These are phyloP conservation scores for Penicillium sp. DNA, from an alignment of 2,329 filamentous ascomycete species.

Conservation along the genomic window DNA sequence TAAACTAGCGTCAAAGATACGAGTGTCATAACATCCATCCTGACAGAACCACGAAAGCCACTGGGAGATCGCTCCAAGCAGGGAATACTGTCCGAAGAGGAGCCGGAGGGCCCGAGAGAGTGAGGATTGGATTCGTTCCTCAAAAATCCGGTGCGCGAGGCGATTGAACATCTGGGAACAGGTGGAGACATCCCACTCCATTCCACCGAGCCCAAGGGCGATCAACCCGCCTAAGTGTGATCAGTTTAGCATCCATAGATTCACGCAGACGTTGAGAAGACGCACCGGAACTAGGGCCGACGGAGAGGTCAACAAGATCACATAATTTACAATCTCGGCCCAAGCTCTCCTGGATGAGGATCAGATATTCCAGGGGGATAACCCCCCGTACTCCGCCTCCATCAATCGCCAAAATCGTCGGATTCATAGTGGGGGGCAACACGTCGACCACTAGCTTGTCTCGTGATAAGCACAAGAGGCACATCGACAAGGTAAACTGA, in stretches of 20 bases:
- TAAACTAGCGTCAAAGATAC: constrained; percentile 25
- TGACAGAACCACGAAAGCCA: constrained; percentile 25
- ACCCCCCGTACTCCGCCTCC: constrained; percentile 30
- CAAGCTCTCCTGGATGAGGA: constrained; percentile 25
- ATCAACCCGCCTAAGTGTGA: constrained; percentile 28
- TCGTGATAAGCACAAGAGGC: constrained; percentile 23
- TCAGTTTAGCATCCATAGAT: no score
- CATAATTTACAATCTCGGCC: constrained; percentile 9
- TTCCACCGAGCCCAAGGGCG: constrained; percentile 21
- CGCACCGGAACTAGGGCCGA: constrained; percentile 25
- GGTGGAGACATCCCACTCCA: constrained; percentile 20
- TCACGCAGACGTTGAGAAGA: no score
- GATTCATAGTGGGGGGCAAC: constrained; percentile 31
- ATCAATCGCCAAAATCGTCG: constrained; percentile 33
- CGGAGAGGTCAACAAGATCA: constrained; percentile 19
- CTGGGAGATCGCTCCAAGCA: constrained; percentile 8
- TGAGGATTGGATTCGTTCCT: constrained; percentile 17
- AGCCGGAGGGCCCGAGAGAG: constrained; percentile 12
- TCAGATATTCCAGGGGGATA: constrained; percentile 24
- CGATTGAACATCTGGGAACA: constrained; percentile 22
- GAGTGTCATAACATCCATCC: constrained; percentile 29
- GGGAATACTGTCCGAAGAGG: constrained; percentile 12
- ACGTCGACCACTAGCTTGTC: constrained; percentile 25
- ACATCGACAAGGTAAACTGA: constrained; percentile 25
- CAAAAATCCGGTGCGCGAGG: constrained; percentile 19